Base-by-base conservation (phyloP, 441 rosid genomes). In the Erodium trifolium region DNA sequence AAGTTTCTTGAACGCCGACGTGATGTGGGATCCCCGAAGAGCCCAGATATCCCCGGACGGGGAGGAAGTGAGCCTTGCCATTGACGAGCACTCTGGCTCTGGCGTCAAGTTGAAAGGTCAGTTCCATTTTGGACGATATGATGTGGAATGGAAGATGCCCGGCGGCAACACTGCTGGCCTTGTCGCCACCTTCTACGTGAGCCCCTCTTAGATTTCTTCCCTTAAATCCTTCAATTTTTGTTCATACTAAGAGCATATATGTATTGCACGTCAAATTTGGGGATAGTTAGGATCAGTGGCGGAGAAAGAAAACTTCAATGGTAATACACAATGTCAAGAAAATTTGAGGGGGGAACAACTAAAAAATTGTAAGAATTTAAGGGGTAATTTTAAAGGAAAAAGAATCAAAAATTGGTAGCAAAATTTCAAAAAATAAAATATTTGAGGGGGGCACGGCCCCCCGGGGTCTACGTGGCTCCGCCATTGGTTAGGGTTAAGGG, bases 151-250 rank as follows among this genome's bases (percentile, higher is more conserved):
- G 65, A 62, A 62, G 16, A 62, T 62, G 65, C 65, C 65, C 2
- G 35, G 37, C 29, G 65, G 65, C 14, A 62, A 62, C 65, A 62
- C 65, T 23, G 65, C 65, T 4, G 65, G 65, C 37, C 31, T 62
- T 4, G 65, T 62, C 7, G 31, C 65, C 0, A 62, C 65, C 13
- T 62, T 62, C 34, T 62, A 62, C 34, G 65, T 62, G 35, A 62
- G 65, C 12, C 5, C 16, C 35, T 62, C n/a, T 5, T 4, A 3
- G 2, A 23, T 23, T 62, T 27, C 14, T 18, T 10, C 9, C 0
- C 63, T 17, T 18, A 6, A 1, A 18, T 57, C 63, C 8, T 17
- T 17, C 10, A 8, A 8, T 16, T 1, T 9, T 18, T 19, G 63
- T 18, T 18, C 12, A 18, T 59, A 19, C 2, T 59, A 23, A 23